Base-by-base conservation (phyloP, 1,284 basidiomycete species). In the Vanrija sp. region DNA sequence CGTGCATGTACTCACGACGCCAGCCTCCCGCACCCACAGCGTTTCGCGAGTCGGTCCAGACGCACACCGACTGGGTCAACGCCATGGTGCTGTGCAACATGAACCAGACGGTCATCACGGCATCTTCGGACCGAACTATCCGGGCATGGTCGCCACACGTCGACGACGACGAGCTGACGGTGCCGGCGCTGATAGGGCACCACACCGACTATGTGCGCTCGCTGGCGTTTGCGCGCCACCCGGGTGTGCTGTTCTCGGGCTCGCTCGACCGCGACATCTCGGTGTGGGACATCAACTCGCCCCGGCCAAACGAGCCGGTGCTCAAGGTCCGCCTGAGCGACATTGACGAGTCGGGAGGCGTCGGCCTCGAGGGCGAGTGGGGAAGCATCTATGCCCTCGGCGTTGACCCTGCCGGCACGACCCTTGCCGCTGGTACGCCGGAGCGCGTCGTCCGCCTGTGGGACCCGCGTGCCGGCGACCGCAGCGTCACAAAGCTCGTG, bases 51-150 rank as follows among this genome's bases (percentile, higher is more conserved):
- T 86, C 85, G 56, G 85, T 86, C 5, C 91, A 95, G 72, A 83
- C 85, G 10, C 91, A 95, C 69, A 86, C 87, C 0, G 93, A 98
- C 77, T 98, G 95, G 96, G 86, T 98, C 46, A 98, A 97, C 74
- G 95, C 98, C 68, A 85, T 98, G 56, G 71, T 94, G 7, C 82
- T 98, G 14, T 94, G 90, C 78, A 95, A 97, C 70, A 81, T 86
- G 61, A 93, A 97, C 65, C 92, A 95, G 73, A 97, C 91, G 3
- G 89, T 97, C 49, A 83, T 97, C 44, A 93, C 95, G 45, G 95
- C 90, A 1, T 98, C 95, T 0, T 96, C 94, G 3, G 95, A 98
- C 73, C 91, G 93, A 9, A 92, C 92, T 15, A 82, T 99, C 64
- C 91, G 94, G 69, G 86, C 91, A 0, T 98, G 96, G 95, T 87